Evolutionary conservation across 208 protist species (phyloP).

Genomic region (Crithidia sp.): DNA sequence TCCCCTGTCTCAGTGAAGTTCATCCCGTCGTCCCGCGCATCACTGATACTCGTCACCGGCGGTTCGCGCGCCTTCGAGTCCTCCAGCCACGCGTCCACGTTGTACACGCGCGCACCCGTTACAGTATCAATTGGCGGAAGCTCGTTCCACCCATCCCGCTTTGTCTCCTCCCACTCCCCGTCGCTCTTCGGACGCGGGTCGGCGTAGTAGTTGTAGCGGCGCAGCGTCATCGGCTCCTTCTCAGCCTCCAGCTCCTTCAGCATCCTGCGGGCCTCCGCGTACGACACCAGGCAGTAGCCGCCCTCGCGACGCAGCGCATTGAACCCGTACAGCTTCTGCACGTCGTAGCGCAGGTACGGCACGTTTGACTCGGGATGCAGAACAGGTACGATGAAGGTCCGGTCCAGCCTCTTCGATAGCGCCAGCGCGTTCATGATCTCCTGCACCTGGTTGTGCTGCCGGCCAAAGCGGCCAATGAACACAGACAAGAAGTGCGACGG

Average conservation of each 20-base stretch:
- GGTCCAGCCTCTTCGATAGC: slow-evolving; percentile 3
- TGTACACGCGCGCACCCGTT: neutral
- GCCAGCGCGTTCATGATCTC: slow-evolving; percentile 15
- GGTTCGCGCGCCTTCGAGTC: neutral
- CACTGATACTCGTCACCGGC: neutral
- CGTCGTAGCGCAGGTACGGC: slow-evolving; percentile 1
- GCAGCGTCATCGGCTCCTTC: neutral
- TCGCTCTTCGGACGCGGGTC: neutral
- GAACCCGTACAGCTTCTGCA: slow-evolving; percentile 20
- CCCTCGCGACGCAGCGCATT: slow-evolving; percentile 24
- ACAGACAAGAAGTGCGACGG: slow-evolving; percentile 17
- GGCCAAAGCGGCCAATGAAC: slow-evolving; percentile 20
- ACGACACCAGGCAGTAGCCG: slow-evolving; percentile 16
- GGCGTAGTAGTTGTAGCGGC: slow-evolving; percentile 14
- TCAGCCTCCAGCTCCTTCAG: slow-evolving; percentile 5
- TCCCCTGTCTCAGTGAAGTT: neutral
- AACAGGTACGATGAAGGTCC: slow-evolving; percentile 14
- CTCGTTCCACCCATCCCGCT: neutral
- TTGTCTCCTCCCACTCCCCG: neutral
- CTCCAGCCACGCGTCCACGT: slow-evolving; percentile 16
- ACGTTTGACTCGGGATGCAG: neutral
- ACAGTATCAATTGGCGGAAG: neutral
- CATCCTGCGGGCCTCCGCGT: slow-evolving; percentile 16
- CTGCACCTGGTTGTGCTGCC: slow-evolving; percentile 26
- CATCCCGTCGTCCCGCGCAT: neutral